Conservation (phyloP, 1,284 basidiomycete species). For the Sanghuangporus baumii region DNA sequence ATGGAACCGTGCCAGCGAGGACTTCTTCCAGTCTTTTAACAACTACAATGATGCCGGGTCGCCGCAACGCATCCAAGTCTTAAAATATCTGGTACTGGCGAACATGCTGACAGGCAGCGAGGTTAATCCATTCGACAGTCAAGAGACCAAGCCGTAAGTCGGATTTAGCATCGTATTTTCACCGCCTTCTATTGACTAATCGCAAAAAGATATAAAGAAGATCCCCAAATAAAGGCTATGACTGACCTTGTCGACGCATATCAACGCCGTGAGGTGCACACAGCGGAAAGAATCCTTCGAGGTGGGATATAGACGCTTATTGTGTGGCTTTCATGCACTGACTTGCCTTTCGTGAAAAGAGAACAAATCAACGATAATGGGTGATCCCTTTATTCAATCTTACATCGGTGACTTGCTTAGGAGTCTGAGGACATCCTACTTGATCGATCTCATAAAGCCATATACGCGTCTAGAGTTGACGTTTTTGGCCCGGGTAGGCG, state of each 20-base stretch:
- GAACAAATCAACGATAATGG: conserved; percentile 91
- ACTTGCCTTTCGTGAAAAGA: conserved; percentile 41
- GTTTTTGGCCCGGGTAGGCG: conserved; percentile 79
- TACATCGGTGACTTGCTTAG: conserved; percentile 95
- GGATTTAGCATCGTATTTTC: background rate
- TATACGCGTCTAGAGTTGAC: conserved; percentile 90
- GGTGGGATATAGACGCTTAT: conserved; percentile 38
- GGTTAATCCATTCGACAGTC: conserved; percentile 99
- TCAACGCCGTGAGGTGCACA: conserved; percentile 92
- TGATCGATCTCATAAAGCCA: conserved; percentile 96
- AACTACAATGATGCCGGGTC: conserved; percentile 99
- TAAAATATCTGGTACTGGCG: conserved; percentile 97
- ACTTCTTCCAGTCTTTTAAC: conserved; percentile 98
- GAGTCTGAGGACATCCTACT: conserved; percentile 90
- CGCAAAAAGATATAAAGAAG: conserved; percentile 83
- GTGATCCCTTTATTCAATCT: conserved; percentile 85
- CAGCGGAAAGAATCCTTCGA: conserved; percentile 90
- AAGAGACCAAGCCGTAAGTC: conserved; percentile 91
- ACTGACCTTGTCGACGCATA: conserved; percentile 95
- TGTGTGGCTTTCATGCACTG: conserved; percentile 1
- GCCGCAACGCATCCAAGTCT: conserved; percentile 92
- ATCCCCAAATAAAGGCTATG: conserved; percentile 97
- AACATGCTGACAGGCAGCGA: conserved; percentile 99
- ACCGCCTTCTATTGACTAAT: background rate
- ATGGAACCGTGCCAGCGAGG: conserved; percentile 95